Percentiles rank a stretch among this genome's conserved stretches.
These are phyloP conservation scores for Lathyrus tuberosus DNA, from an alignment of 306 rosid species.

Conservation along the genomic window DNA sequence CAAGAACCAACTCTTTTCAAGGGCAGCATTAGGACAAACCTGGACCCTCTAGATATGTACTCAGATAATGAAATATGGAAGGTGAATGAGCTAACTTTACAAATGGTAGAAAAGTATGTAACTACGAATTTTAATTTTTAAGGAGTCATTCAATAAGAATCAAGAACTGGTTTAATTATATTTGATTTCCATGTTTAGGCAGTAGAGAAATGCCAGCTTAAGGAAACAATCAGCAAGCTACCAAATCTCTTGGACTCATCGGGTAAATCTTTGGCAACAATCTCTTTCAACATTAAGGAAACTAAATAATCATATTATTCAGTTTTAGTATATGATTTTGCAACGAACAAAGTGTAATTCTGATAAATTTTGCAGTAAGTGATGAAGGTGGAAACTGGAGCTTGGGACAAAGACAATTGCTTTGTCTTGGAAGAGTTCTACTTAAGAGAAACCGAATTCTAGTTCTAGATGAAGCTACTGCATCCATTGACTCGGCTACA, in stretches of 20 bases:
- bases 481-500: slow-evolving; percentile 75
- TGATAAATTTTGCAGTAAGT: slow-evolving; percentile 53
- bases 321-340: not conserved
- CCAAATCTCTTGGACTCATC: slow-evolving; percentile 66
- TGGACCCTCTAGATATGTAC: slow-evolving; percentile 75
- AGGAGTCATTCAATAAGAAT: no score
- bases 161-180: not conserved
- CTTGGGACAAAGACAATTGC: slow-evolving; percentile 70
- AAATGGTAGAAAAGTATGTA: no score
- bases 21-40: slow-evolving; percentile 72
- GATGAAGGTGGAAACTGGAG: slow-evolving; percentile 96
- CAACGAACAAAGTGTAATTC: slow-evolving; percentile 15
- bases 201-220: slow-evolving; percentile 79
- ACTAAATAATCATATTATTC: not conserved
- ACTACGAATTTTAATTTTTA: no score
- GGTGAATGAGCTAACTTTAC: slow-evolving; percentile 46
- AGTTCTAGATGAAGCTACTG: slow-evolving; percentile 84
- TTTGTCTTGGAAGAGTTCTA: slow-evolving; percentile 84
- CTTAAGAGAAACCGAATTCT: slow-evolving; percentile 71
- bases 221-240: slow-evolving; percentile 54
- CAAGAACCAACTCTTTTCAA: slow-evolving; percentile 77
- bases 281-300: not conserved
- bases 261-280: slow-evolving; percentile 41
- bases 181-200: slow-evolving; percentile 47
- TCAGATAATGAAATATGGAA: slow-evolving; percentile 78